phyloP scores from a whole-genome alignment of 2,329 filamentous ascomycete genomes.

The Talaromyces funiculosus region DNA sequence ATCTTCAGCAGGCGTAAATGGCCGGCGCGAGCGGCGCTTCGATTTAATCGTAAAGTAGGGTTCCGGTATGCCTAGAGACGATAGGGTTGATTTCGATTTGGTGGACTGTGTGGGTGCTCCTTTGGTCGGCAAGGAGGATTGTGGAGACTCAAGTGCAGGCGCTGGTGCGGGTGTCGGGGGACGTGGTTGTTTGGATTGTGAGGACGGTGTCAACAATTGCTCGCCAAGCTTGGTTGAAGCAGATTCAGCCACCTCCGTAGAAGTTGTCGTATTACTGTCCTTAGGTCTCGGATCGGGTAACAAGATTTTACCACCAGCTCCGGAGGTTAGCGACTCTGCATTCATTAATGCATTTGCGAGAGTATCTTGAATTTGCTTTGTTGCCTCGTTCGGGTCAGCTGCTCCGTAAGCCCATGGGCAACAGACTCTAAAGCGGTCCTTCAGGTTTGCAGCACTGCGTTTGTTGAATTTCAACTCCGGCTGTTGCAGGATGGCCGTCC shows the following conservation, averaged over 20 bases:
- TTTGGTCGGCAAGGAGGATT: conserved; percentile 16
- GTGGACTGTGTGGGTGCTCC: conserved; percentile 26
- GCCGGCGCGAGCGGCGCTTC: conserved; percentile 49
- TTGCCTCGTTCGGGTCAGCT: conserved; percentile 33
- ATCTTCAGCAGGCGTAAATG: conserved; percentile 55
- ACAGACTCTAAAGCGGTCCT: conserved; percentile 56
- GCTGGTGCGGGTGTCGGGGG: neutral
- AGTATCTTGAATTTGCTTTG: conserved; percentile 32
- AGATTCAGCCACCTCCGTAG: conserved; percentile 11
- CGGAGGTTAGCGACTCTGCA: conserved; percentile 24
- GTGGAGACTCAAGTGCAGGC: neutral
- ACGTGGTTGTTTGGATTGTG: conserved; percentile 1
- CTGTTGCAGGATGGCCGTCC: conserved; percentile 57
- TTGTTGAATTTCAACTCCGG: conserved; percentile 53
- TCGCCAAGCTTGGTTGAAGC: conserved; percentile 7
- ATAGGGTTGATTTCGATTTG: conserved; percentile 29
- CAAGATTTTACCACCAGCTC: conserved; percentile 21
- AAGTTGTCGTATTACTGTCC: conserved; percentile 11
- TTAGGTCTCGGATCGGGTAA: conserved; percentile 22
- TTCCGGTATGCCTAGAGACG: conserved; percentile 44
- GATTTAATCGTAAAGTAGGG: conserved; percentile 44
- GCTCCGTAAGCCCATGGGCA: conserved; percentile 45
- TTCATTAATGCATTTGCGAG: conserved; percentile 30
- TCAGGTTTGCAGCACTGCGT: conserved; percentile 57
- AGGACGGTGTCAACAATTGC: neutral